Evolutionary conservation across 116 monocot genomes (phyloP).

Genomic region (Papilionanthe hybrid): DNA sequence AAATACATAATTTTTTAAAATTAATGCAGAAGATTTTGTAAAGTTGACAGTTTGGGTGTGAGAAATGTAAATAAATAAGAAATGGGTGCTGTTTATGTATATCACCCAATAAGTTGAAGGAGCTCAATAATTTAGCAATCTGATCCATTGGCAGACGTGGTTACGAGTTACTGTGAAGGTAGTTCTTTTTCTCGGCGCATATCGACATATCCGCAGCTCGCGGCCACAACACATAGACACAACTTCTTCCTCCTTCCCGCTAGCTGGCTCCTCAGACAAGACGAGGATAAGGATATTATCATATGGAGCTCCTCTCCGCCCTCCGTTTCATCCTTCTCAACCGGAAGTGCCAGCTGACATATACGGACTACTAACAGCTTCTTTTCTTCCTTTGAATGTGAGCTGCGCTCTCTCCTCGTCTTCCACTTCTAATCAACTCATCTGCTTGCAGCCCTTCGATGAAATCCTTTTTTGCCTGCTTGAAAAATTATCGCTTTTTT

Average conservation of each 20-base stretch:
- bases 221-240: neutral
- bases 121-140: too few relatives aligned
- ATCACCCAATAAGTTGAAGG: too few relatives aligned
- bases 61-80: too few relatives aligned
- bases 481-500: neutral
- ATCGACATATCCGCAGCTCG: too few relatives aligned
- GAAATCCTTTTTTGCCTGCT: neutral
- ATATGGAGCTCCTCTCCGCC: neutral
- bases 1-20: too few relatives aligned
- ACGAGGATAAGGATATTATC: constrained; percentile 1
- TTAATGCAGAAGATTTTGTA: too few relatives aligned
- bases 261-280: neutral
- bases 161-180: too few relatives aligned
- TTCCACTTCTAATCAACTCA: neutral
- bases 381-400: neutral
- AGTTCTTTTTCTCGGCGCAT: too few relatives aligned
- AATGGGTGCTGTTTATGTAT: too few relatives aligned
- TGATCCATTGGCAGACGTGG: too few relatives aligned
- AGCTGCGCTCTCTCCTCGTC: neutral
- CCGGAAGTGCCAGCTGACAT: too few relatives aligned
- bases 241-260: neutral
- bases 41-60: too few relatives aligned
- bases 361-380: neutral
- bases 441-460: neutral
- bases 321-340: neutral